These are phyloP conservation scores for Austroboletus novae-zelandiae DNA, from an alignment of 1,284 basidiomycete species.

Conservation along the genomic window DNA sequence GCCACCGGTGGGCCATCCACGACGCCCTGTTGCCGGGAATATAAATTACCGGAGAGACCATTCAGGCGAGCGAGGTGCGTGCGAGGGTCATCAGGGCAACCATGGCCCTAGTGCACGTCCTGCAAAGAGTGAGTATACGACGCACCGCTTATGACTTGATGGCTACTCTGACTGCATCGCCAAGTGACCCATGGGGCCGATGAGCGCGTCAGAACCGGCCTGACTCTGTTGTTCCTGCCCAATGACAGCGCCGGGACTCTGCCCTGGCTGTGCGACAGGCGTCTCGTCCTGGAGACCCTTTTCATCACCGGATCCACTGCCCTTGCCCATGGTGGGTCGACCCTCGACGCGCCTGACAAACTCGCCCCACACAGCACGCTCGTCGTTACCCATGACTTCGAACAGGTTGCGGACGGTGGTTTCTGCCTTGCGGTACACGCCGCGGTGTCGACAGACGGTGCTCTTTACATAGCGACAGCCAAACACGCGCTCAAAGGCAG, in stretches of 20 bases:
- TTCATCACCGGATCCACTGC: constrained; percentile 16
- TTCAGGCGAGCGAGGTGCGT: background rate
- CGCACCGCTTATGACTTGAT: background rate
- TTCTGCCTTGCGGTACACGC: constrained; percentile 58
- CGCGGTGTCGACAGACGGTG: constrained; percentile 65
- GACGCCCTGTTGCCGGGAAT: background rate
- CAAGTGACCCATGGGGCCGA: constrained; percentile 21
- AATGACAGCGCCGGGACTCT: constrained; percentile 1
- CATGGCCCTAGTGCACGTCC: constrained; percentile 2
- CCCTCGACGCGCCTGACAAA: constrained; percentile 25
- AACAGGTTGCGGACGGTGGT: constrained; percentile 45
- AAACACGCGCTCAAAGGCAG: constrained; percentile 64
- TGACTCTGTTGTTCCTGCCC: constrained; percentile 16
- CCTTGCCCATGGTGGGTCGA: constrained; percentile 16
- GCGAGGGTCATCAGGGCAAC: no score
- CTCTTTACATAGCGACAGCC: constrained; percentile 66
- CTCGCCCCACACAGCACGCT: constrained; percentile 63
- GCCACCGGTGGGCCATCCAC: no score
- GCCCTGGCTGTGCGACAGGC: background rate
- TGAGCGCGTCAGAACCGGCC: constrained; percentile 17
- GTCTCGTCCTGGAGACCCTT: constrained; percentile 24
- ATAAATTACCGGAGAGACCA: constrained; percentile 13
- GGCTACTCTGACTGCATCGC: constrained; percentile 19
- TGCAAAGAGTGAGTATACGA: constrained; percentile 3
- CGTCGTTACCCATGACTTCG: constrained; percentile 52